Base-by-base conservation (phyloP, 306 rosid species). In the Trifolium subterraneum region DNA sequence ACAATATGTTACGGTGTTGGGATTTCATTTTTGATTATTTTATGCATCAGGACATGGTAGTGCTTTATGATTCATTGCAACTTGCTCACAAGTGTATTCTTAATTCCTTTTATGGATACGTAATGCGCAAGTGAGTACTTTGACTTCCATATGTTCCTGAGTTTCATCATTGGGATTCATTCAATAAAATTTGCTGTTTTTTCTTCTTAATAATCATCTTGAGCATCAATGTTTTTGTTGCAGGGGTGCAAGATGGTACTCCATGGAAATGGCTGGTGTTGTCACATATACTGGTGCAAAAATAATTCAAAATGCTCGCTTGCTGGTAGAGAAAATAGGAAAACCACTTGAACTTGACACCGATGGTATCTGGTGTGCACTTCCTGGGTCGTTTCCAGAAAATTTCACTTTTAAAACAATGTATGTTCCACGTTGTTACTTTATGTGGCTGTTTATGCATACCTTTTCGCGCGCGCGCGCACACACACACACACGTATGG, bases 241-340 rank as follows among this genome's bases (percentile, higher is more conserved):
- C 79, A 94, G 98, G 87, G 98, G 98, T 64, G 98, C 98, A 60
- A 86, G 98, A 87, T 94, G 98, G 98, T 94, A 94, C 77, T 94
- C 98, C 27, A 94, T 94, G 98, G 98, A 94, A 91, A 94, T 94
- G 98, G 98, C 98, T 70, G 98, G 98, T 47, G 98, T 94, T 63
- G 98, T 94, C 81, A 94, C 98, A n/a, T 91, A 94, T 85, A 94
- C 98, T 47, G 98, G 98, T 77, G 98, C 98, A 65, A 94, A 94
- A 88, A 94, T 94, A 38, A 94, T 94, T 79, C 98, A 94, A 87
- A 94, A 91, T 87, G 97, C 98, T 45, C 93, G 97, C 39, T 70
- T 94, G 76, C 87, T 94, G 62, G 92, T 94, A 64, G 98, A 94
- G 72, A 94, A 88, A 87, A 94, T 94, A 81, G 98, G 98, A 82